Evolutionary conservation across 768 basidiomycete genomes (phyloP).

Genomic region (Suillus alpinus): DNA sequence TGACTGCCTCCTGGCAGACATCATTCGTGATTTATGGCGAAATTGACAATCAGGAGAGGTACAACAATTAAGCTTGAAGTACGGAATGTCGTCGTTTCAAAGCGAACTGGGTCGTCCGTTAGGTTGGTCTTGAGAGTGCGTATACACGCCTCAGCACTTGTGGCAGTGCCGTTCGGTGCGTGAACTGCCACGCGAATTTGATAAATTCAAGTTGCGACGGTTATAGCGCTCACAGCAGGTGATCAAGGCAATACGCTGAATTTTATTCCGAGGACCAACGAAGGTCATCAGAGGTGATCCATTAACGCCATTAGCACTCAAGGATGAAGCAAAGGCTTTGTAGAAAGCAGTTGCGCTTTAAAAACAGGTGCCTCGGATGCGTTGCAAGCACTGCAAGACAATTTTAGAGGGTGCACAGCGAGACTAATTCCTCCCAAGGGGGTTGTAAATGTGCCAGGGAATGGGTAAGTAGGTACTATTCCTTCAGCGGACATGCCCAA

Average conservation of each 20-base stretch:
- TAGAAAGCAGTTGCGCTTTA: constrained; percentile 16
- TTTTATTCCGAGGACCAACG: constrained; percentile 51
- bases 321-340: constrained; percentile 24
- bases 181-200: constrained; percentile 1
- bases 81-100: constrained; percentile 12
- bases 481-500: constrained; percentile 52
- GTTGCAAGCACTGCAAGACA: constrained; percentile 42
- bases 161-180: not conserved
- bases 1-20: constrained; percentile 76
- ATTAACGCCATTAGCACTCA: constrained; percentile 28
- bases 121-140: constrained; percentile 1
- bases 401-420: constrained; percentile 75
- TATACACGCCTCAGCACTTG: constrained; percentile 6
- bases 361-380: constrained; percentile 27
- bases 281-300: constrained; percentile 66
- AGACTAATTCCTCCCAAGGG: constrained; percentile 79
- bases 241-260: not conserved
- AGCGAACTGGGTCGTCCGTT: constrained; percentile 1
- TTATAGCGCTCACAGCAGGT: not conserved
- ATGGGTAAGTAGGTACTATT: constrained; percentile 51
- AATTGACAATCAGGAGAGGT: constrained; percentile 9
- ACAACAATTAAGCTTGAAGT: constrained; percentile 17
- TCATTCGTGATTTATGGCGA: constrained; percentile 28
- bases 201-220: not conserved
- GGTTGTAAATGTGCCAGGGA: constrained; percentile 76